Percentiles rank a stretch among this genome's conserved stretches.
phyloP scores from a whole-genome alignment of 2,329 filamentous ascomycete species.

The Colletotrichum sp. region DNA sequence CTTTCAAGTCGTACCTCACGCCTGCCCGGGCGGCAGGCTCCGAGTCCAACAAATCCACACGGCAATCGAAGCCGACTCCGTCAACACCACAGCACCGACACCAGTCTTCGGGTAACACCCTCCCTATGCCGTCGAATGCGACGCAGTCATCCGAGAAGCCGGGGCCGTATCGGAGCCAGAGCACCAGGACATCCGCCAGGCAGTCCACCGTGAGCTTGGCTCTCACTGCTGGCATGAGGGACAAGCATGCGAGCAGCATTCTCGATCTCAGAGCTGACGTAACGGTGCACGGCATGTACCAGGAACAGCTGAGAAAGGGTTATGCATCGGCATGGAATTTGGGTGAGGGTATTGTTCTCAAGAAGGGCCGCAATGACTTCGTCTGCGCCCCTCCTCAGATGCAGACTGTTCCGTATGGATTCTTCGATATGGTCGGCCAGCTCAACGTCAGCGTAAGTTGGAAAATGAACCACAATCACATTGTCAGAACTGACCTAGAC shows the following conservation, averaged over 20 bases:
- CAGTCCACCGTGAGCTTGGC: constrained; percentile 21
- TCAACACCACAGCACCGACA: background rate
- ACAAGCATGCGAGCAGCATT: constrained; percentile 19
- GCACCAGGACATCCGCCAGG: constrained; percentile 9
- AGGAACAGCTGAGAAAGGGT: constrained; percentile 21
- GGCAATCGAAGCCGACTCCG: background rate
- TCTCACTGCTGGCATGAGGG: constrained; percentile 18
- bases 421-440: constrained; percentile 44
- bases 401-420: constrained; percentile 45
- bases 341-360: constrained; percentile 61
- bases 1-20: constrained; percentile 21
- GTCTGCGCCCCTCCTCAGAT: constrained; percentile 38
- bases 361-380: constrained; percentile 54
- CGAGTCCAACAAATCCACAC: background rate
- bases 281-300: constrained; percentile 20
- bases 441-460: constrained; percentile 59
- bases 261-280: constrained; percentile 20
- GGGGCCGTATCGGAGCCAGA: constrained; percentile 4
- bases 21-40: constrained; percentile 3
- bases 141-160: constrained; percentile 3
- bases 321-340: constrained; percentile 24
- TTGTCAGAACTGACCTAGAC: background rate
- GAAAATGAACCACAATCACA: background rate
- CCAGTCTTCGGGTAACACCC: background rate
- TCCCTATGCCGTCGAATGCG: background rate